Evolutionary conservation across 345 rosid genomes (phyloP), one percentile per base, ranked within the genome.

Genomic region (Dovyalis caffra): DNA sequence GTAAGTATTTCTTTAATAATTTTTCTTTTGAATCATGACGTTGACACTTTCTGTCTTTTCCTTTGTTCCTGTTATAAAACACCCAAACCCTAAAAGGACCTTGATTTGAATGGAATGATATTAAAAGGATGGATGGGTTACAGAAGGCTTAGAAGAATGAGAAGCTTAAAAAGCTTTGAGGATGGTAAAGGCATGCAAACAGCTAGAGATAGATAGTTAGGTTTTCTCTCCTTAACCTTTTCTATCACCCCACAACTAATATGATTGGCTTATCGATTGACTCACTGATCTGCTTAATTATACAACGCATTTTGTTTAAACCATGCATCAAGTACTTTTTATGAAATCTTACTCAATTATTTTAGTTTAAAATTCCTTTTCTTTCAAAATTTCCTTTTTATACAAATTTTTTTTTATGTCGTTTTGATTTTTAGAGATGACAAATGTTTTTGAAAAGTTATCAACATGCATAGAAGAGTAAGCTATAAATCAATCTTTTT

Each of bases 1-100:
- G 66, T 1, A 28, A 32, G 66, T 62, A 14, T 74, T 35, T 56
- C 28, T 33, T 65, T 45, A 58, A 56, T 78, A 67, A 68, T 78
- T 70, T 77, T 83, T 79, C 62, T 83, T 76, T 74, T 64, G 74
- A 64, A 72, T 29, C 37, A 66, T 81, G 88, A 84, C 76, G 73
- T 79, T 78, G 81, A 72, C 79, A 70, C 88, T 87, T 87, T 88
- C 68, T 86, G 66, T 76, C 79, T 79, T 76, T 78, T 83, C 84
- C 47, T 83, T 80, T 49, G 79, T 75, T 80, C 79, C 77, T 82
- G 84, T 84, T 83, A 86, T 82, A 85, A 86, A 83, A 88, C 87
- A 82, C 91, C 90, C 88, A 83, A 88, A 82, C 84, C 89, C 81
- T 76, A 85, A 86, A 85, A 85, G 89, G 81, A 58, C 26, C 57